These are phyloP conservation scores for Vanrija sp. DNA, from an alignment of 1,284 basidiomycete genomes.

Conservation along the genomic window DNA sequence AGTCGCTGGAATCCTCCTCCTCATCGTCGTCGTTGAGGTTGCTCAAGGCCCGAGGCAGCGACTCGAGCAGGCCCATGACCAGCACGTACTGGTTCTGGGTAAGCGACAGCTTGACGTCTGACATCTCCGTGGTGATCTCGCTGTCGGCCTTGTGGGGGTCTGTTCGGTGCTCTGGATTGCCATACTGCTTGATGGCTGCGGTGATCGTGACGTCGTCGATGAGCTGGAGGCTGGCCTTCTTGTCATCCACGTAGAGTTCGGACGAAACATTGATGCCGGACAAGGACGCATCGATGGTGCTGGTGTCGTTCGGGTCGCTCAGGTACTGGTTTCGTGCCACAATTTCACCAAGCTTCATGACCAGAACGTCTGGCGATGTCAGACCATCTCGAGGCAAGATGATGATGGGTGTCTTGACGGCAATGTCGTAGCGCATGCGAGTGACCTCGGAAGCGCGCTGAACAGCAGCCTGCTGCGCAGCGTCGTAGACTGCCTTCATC, in stretches of 20 bases:
- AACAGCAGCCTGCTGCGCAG: slow-evolving; percentile 84
- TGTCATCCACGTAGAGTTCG: slow-evolving; percentile 56
- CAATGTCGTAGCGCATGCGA: slow-evolving; percentile 85
- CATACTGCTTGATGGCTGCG: slow-evolving; percentile 63
- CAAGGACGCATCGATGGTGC: slow-evolving; percentile 72
- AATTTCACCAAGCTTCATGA: slow-evolving; percentile 85
- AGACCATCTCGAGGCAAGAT: slow-evolving; percentile 74
- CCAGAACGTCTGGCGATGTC: slow-evolving; percentile 64
- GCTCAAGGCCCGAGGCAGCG: slow-evolving; percentile 66
- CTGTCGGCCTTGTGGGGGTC: slow-evolving; percentile 62
- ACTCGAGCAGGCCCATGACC: slow-evolving; percentile 66
- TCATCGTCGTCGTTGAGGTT: slow-evolving; percentile 45
- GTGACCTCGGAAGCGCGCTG: slow-evolving; percentile 81
- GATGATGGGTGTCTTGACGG: slow-evolving; percentile 88
- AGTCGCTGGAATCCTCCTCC: slow-evolving; percentile 7
- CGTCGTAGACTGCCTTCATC: slow-evolving; percentile 90
- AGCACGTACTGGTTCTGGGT: slow-evolving; percentile 87
- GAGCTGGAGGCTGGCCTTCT: slow-evolving; percentile 66
- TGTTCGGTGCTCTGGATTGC: slow-evolving; percentile 41
- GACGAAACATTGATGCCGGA: slow-evolving; percentile 82
- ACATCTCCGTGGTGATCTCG: slow-evolving; percentile 61
- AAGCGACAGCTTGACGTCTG: slow-evolving; percentile 83
- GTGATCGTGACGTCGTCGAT: slow-evolving; percentile 86
- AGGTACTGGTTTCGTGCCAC: slow-evolving; percentile 75
- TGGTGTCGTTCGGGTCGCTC: slow-evolving; percentile 52